Percentiles rank a stretch among this genome's conserved stretches.
These are phyloP conservation scores for Fraxinus latifolia DNA, from an alignment of 305 asterid species.

Conservation along the genomic window DNA sequence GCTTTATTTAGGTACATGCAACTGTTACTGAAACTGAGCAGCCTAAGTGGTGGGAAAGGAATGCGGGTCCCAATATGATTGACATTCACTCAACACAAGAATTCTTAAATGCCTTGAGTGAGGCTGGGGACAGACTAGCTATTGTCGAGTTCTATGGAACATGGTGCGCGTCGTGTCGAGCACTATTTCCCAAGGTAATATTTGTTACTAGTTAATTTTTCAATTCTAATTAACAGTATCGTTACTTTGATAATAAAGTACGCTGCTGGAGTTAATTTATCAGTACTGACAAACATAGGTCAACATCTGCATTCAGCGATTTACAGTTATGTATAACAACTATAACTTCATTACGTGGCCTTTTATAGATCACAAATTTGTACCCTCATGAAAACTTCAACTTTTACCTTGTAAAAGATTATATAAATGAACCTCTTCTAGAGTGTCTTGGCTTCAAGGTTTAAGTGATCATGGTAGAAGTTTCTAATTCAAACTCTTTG, in stretches of 20 bases:
- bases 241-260: not conserved
- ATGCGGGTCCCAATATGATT: conserved; percentile 82
- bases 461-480: not conserved
- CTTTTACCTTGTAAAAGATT: not conserved
- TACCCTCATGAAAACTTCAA: not conserved
- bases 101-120: conserved; percentile 65
- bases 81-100: conserved; percentile 86
- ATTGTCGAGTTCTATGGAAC: conserved; percentile 89
- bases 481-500: not conserved
- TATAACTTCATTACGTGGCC: not conserved
- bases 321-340: not conserved
- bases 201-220: not conserved
- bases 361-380: not conserved
- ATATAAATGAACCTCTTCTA: not conserved
- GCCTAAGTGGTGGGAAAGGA: conserved; percentile 94
- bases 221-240: not conserved
- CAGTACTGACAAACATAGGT: not conserved
- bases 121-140: conserved; percentile 83
- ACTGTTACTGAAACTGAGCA: conserved; percentile 65
- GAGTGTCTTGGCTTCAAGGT: not conserved
- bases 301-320: not conserved
- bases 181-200: conserved; percentile 76
- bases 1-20: conserved; percentile 53
- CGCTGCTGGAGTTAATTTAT: conserved; percentile 1
- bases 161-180: conserved; percentile 96